Evolutionary conservation across 352 stramenopile genomes (phyloP).

Genomic region (Aphanomyces cochlioides): DNA sequence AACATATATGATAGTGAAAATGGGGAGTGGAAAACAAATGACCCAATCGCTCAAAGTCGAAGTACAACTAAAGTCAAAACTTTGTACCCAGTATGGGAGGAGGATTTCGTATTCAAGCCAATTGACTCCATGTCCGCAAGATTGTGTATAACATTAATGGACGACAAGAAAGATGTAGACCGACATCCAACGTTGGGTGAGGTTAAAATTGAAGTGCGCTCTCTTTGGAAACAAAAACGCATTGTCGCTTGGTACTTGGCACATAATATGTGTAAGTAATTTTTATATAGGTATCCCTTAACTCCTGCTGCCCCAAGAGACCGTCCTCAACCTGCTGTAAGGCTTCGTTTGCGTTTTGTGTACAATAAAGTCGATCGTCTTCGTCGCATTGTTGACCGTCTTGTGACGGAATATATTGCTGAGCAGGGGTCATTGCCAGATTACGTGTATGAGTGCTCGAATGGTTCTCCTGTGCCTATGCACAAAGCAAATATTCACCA

Average conservation of each 20-base stretch:
- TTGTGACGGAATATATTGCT: slow-evolving; percentile 1
- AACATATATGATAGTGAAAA: slow-evolving; percentile 18
- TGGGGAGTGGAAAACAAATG: slow-evolving; percentile 10
- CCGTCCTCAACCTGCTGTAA: slow-evolving; percentile 7
- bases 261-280: slow-evolving; percentile 32
- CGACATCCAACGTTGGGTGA: slow-evolving; percentile 67
- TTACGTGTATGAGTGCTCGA: background rate
- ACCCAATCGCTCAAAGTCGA: slow-evolving; percentile 36
- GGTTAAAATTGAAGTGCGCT: slow-evolving; percentile 52
- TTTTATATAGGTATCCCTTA: slow-evolving; percentile 28
- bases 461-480: background rate
- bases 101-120: slow-evolving; percentile 63
- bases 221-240: slow-evolving; percentile 63
- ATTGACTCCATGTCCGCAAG: slow-evolving; percentile 64
- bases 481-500: too few species aligned
- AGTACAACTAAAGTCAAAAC: slow-evolving; percentile 69
- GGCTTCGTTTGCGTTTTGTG: slow-evolving; percentile 21
- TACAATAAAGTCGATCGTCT: slow-evolving; percentile 23
- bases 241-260: slow-evolving; percentile 49
- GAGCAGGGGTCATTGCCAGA: slow-evolving; percentile 15
- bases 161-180: slow-evolving; percentile 52
- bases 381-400: slow-evolving; percentile 10
- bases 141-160: slow-evolving; percentile 59
- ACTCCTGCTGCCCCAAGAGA: background rate
- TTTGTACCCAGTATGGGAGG: slow-evolving; percentile 74